These are phyloP conservation scores for Pythium volutum DNA, from an alignment of 352 stramenopile genomes.

Conservation along the genomic window DNA sequence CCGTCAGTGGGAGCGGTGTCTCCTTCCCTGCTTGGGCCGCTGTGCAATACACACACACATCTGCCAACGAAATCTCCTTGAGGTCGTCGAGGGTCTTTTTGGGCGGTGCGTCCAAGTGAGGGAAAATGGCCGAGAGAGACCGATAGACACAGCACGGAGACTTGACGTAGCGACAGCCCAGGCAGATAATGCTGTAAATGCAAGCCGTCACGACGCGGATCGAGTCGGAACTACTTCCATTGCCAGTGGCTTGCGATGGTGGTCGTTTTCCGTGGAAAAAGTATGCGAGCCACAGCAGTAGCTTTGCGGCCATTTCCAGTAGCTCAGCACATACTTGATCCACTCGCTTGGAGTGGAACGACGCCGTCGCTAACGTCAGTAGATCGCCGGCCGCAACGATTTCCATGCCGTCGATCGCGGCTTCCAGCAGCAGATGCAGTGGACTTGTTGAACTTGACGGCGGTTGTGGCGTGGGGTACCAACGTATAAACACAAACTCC, in stretches of 20 bases:
- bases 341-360: constrained; percentile 49
- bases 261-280: constrained; percentile 45
- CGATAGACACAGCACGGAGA: constrained; percentile 70
- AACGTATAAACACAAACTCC: constrained; percentile 57
- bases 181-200: constrained; percentile 74
- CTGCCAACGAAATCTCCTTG: constrained; percentile 44
- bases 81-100: constrained; percentile 51
- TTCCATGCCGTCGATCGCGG: constrained; percentile 53
- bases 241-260: neutral
- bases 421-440: constrained; percentile 55
- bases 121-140: constrained; percentile 60
- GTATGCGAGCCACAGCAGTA: constrained; percentile 68
- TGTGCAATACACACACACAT: constrained; percentile 54
- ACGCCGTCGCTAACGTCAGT: constrained; percentile 43
- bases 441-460: constrained; percentile 22
- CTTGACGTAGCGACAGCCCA: constrained; percentile 62
- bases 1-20: constrained; percentile 3
- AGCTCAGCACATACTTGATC: constrained; percentile 69
- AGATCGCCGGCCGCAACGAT: constrained; percentile 53
- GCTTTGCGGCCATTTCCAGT: constrained; percentile 41
- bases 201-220: constrained; percentile 58
- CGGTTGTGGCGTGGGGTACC: constrained; percentile 22
- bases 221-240: constrained; percentile 35
- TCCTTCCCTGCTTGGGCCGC: neutral
- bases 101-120: constrained; percentile 59